Base-by-base conservation (phyloP, 2,329 filamentous ascomycete species). In the Knufia petricola region DNA sequence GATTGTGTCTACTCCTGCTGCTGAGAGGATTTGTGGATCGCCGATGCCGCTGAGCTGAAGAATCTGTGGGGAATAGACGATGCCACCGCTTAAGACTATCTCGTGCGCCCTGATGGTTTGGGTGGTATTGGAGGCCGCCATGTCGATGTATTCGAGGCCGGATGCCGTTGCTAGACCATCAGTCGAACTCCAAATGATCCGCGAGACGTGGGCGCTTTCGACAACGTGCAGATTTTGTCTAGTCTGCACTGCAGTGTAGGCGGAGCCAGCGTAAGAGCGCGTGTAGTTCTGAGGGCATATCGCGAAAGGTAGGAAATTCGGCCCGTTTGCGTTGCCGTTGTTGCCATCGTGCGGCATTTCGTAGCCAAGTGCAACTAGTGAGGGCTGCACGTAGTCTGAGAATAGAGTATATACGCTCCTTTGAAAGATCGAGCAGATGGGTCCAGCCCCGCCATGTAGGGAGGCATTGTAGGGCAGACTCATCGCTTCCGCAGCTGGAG, bases 1-100 rank as follows among this genome's bases (percentile, higher is more conserved):
- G 0, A 75, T 49, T 0, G 69, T 55, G 0, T 62, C 52, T n/a
- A 78, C 71, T 0, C 60, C 60, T 13, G 69, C 60, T 3, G 53
- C 52, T 0, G 60, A 45, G 4, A 78, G 56, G 1, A 69, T 54
- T 2, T 59, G 55, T 10, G 58, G 54, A 3, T 64, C 60, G 0
- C 74, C 74, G 6, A 77, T 66, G 1, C 74, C 74, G n/a, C 72
- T 75, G 1, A 73, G 61, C 53, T 75, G 69, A 0, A 77, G 64
- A 3, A 77, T 59, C 41, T 73, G 66, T 1, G 60, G 28, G 63
- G 72, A 15, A 61, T 73, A 54, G 17, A 70, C 59, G 0, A 63
- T 61, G 1, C 69, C 69, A 0, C 68, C 68, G 1, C 68, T 64
- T 2, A 75, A 55, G 34, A 74, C 64, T 1, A 73, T 63, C 48